phyloP scores from a whole-genome alignment of 2,329 filamentous ascomycete species.

The Verticillium albo-atrum region DNA sequence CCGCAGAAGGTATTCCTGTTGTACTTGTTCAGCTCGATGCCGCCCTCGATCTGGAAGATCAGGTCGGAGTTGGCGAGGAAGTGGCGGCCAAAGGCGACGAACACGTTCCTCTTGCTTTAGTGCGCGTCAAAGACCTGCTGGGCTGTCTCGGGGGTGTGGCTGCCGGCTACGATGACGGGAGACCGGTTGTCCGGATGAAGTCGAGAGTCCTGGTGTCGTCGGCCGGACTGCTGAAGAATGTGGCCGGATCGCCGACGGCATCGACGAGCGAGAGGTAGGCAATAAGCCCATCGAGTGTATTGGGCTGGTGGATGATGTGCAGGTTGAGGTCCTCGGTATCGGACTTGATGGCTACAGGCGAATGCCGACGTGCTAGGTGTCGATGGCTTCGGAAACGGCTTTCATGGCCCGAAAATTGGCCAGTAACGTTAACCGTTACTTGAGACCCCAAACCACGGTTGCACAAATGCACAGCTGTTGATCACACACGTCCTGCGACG shows the following conservation, averaged over 20 bases:
- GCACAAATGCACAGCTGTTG: too few relatives aligned
- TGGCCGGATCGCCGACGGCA: conserved; percentile 19
- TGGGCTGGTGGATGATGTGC: conserved; percentile 21
- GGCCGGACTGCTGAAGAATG: not conserved
- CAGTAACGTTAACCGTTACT: too few relatives aligned
- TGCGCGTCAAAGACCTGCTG: conserved; percentile 15
- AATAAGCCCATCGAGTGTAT: conserved; percentile 16
- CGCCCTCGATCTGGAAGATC: conserved; percentile 19
- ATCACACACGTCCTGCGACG: conserved; percentile 1
- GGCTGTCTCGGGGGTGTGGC: conserved; percentile 15
- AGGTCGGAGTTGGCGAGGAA: conserved; percentile 24
- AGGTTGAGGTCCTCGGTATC: conserved; percentile 23
- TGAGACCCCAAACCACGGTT: too few relatives aligned
- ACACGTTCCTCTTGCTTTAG: conserved; percentile 22
- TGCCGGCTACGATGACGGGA: conserved; percentile 21
- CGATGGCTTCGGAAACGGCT: conserved; percentile 17
- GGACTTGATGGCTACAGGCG: conserved; percentile 24
- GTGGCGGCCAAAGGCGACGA: conserved; percentile 22
- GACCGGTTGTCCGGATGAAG: conserved; percentile 21
- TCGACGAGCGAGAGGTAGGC: conserved; percentile 33
- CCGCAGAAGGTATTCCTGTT: conserved; percentile 20
- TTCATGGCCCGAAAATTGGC: too few relatives aligned
- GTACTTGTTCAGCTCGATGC: conserved; percentile 16
- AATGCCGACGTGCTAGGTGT: conserved; percentile 26
- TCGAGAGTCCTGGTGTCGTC: conserved; percentile 16